These are phyloP conservation scores for Stentor coeruleus DNA, from an alignment of 73 alveolate genomes.

Conservation along the genomic window DNA sequence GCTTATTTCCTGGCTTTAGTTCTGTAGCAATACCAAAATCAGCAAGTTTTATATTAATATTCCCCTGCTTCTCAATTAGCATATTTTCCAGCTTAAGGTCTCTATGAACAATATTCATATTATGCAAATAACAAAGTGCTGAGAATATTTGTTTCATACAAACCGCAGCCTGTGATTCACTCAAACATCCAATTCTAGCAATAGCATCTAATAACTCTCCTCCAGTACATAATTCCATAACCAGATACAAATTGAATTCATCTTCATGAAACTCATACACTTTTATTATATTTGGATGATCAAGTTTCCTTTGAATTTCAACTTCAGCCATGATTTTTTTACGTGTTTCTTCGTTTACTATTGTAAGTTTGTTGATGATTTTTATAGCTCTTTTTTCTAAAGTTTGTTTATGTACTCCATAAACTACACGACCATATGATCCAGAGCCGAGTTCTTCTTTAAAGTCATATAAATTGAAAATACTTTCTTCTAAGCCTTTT, in stretches of 20 bases:
- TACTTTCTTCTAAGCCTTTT: not conserved
- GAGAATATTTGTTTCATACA: slow-evolving; percentile 67
- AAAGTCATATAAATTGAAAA: not conserved
- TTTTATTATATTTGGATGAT: slow-evolving; percentile 90
- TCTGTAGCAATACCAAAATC: slow-evolving; percentile 10
- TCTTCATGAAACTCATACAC: slow-evolving; percentile 80
- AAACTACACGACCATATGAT: not conserved
- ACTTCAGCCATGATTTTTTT: not conserved
- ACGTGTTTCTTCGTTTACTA: not conserved
- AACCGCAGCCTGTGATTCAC: slow-evolving; percentile 67
- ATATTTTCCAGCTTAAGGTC: slow-evolving; percentile 87
- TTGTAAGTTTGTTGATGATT: not conserved
- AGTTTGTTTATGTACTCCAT: not conserved
- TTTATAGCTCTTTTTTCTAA: not conserved
- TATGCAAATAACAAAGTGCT: slow-evolving; percentile 80
- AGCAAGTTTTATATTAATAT: not conserved
- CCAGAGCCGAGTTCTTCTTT: not conserved
- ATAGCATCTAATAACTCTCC: slow-evolving; percentile 75
- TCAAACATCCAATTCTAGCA: slow-evolving; percentile 52
- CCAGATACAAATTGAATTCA: slow-evolving; percentile 41
- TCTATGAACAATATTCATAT: slow-evolving; percentile 72
- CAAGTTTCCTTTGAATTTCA: slow-evolving; percentile 22
- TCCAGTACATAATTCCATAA: slow-evolving; percentile 58
- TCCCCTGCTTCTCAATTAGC: slow-evolving; percentile 34
- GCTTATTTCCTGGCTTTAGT: not conserved